Percentiles rank a stretch among this genome's conserved stretches.
These are phyloP conservation scores for Fomitopsis pulvina DNA, from an alignment of 768 basidiomycete species.

Conservation along the genomic window DNA sequence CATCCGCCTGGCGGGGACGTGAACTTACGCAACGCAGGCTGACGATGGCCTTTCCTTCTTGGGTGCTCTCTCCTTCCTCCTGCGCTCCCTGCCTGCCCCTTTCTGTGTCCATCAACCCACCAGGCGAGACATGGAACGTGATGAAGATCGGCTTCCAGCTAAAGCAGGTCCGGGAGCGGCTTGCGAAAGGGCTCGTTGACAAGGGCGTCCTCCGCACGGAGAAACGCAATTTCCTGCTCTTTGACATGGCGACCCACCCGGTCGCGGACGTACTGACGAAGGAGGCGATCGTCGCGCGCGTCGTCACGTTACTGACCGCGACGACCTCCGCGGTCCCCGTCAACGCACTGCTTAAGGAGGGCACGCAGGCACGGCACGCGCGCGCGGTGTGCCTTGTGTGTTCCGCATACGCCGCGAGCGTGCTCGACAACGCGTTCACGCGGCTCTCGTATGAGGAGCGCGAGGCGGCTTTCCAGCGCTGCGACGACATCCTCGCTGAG, in stretches of 20 bases:
- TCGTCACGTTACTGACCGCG: constrained; percentile 72
- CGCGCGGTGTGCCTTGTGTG: constrained; percentile 84
- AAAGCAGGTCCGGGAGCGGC: constrained; percentile 95
- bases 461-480: constrained; percentile 88
- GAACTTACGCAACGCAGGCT: constrained; percentile 6
- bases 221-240: constrained; percentile 96
- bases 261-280: constrained; percentile 91
- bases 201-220: constrained; percentile 99
- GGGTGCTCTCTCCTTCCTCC: not conserved
- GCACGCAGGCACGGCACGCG: constrained; percentile 70
- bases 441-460: constrained; percentile 87
- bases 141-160: constrained; percentile 99
- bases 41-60: not conserved
- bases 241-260: constrained; percentile 99
- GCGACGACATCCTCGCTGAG: constrained; percentile 91
- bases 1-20: not conserved
- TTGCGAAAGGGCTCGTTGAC: constrained; percentile 95
- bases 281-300: constrained; percentile 73
- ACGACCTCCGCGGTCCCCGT: constrained; percentile 77
- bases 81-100: not conserved
- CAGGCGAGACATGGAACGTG: constrained; percentile 99
- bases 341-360: constrained; percentile 67
- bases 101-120: not conserved
- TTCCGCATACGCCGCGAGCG: constrained; percentile 90
- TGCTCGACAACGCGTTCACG: constrained; percentile 90